phyloP scores from a whole-genome alignment of 179 eudicot genomes.

The Beta macrorhiza region DNA sequence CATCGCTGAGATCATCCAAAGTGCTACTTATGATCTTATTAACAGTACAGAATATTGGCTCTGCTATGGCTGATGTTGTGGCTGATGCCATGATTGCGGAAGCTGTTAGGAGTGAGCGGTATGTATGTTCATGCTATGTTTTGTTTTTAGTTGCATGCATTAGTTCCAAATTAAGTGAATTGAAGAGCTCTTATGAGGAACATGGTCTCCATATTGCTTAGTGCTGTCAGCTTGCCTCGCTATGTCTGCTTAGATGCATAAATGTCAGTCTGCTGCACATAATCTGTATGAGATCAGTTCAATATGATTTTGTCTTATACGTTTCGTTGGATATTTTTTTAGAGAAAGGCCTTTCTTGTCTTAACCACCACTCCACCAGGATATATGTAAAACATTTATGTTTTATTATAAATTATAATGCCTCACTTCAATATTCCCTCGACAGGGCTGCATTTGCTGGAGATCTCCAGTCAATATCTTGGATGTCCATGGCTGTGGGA shows the following conservation, averaged over 20 bases:
- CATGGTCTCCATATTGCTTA: background rate
- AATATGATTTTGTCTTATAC: background rate
- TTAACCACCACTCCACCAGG: background rate
- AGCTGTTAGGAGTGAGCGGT: slow-evolving; percentile 83
- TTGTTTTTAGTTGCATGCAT: background rate
- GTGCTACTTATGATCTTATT: slow-evolving; percentile 61
- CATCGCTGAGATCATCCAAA: slow-evolving; percentile 52
- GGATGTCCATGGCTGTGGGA: slow-evolving; percentile 94
- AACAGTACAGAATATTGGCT: slow-evolving; percentile 81
- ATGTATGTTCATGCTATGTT: slow-evolving; percentile 26
- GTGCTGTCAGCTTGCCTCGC: background rate
- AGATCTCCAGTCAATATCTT: slow-evolving; percentile 90
- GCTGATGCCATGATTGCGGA: slow-evolving; percentile 99
- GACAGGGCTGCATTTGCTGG: slow-evolving; percentile 90
- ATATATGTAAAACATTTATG: background rate
- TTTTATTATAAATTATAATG: background rate
- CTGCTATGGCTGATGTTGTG: slow-evolving; percentile 99
- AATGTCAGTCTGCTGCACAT: background rate
- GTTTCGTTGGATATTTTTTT: background rate
- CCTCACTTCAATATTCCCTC: slow-evolving; percentile 21
- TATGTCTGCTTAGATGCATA: background rate
- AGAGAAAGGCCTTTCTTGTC: background rate
- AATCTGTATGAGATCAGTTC: background rate
- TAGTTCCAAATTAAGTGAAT: background rate
- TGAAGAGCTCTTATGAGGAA: background rate